Evolutionary conservation across 768 basidiomycete genomes (phyloP).

Genomic region (Collybia nuda): DNA sequence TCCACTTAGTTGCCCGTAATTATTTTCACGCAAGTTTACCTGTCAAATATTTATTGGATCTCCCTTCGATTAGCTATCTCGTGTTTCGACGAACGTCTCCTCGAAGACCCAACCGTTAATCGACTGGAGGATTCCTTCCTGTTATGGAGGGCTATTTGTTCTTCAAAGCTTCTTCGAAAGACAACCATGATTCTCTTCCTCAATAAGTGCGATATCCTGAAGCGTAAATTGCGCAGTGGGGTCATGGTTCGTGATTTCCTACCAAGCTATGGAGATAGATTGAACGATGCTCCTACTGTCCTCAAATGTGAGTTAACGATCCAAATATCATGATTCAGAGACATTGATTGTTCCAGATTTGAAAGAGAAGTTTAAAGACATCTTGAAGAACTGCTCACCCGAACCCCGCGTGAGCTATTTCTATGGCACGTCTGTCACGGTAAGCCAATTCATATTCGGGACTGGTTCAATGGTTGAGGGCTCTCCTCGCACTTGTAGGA

Average conservation of each 20-base stretch:
- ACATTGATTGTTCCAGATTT: constrained; percentile 25
- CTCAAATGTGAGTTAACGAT: constrained; percentile 50
- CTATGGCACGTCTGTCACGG: constrained; percentile 60
- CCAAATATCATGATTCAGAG: background rate
- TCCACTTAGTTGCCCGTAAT: constrained; percentile 52
- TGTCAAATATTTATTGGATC: constrained; percentile 3
- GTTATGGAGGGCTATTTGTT: constrained; percentile 66
- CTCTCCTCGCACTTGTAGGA: constrained; percentile 38
- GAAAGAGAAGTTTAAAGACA: constrained; percentile 45
- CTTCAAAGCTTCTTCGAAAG: constrained; percentile 54
- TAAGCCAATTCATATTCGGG: constrained; percentile 23
- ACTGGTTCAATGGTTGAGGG: background rate
- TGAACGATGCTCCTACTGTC: constrained; percentile 54
- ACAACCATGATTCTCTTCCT: constrained; percentile 70
- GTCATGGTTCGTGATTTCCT: constrained; percentile 52
- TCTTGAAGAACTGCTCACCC: constrained; percentile 50
- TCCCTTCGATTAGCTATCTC: constrained; percentile 31
- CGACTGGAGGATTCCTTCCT: constrained; percentile 72
- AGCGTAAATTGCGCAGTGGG: constrained; percentile 45
- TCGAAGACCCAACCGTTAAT: constrained; percentile 64
- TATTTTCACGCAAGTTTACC: constrained; percentile 35
- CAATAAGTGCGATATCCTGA: constrained; percentile 71
- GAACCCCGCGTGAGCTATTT: constrained; percentile 53
- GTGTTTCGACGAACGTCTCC: constrained; percentile 42
- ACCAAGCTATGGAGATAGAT: constrained; percentile 59